Conservation (phyloP, 2,329 filamentous ascomycete species). For the Alternaria arbusti region DNA sequence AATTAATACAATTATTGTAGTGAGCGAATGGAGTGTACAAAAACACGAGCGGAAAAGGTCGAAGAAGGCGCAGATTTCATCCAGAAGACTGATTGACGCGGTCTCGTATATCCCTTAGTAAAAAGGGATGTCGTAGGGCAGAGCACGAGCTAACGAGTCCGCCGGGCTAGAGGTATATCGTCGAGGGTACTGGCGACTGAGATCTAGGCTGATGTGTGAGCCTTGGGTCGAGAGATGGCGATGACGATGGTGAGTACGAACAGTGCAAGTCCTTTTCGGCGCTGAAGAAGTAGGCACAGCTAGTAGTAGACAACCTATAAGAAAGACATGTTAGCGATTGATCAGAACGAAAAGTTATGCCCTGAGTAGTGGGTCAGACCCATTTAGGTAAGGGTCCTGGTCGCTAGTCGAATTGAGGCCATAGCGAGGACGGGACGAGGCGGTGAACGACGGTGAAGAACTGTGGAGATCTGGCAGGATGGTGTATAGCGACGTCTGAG, state of each 20-base stretch:
- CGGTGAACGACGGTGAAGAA: background rate
- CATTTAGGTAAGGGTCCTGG: background rate
- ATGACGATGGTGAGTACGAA: conserved; percentile 19
- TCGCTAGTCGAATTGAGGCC: background rate
- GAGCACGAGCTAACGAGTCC: conserved; percentile 64
- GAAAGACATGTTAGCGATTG: conserved; percentile 17
- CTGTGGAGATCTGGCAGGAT: background rate
- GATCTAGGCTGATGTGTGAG: conserved; percentile 39
- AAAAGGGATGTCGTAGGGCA: conserved; percentile 49
- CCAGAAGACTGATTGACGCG: conserved; percentile 48
- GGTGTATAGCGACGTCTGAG: background rate
- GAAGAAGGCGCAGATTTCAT: conserved; percentile 51
- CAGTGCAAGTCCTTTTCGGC: conserved; percentile 27
- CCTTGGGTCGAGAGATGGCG: conserved; percentile 5
- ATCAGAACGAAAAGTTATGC: background rate
- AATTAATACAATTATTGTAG: conserved; percentile 58
- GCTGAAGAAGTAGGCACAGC: conserved; percentile 19
- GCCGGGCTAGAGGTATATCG: conserved; percentile 48
- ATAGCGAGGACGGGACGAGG: background rate
- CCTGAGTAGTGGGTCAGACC: background rate
- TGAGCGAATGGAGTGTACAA: conserved; percentile 46
- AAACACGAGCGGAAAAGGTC: conserved; percentile 42
- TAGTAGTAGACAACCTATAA: conserved; percentile 20
- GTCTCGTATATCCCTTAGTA: conserved; percentile 40
- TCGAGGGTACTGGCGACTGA: conserved; percentile 50